These are phyloP conservation scores for Aspergillus coremiiformis DNA, from an alignment of 495 filamentous ascomycete species.

Conservation along the genomic window DNA sequence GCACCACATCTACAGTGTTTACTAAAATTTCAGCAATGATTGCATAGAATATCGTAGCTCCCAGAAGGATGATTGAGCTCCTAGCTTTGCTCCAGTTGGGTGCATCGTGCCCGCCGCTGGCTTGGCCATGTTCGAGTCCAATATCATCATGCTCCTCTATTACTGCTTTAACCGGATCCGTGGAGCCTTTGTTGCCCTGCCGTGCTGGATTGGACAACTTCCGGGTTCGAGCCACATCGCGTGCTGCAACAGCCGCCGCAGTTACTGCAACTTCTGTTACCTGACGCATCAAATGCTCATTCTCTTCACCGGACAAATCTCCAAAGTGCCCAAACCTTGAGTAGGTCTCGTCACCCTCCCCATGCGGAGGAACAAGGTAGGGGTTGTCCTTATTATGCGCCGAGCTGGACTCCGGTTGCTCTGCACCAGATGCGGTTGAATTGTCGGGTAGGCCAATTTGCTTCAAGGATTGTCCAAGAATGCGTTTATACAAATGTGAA, in stretches of 20 bases:
- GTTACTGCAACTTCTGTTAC: slow-evolving; percentile 90
- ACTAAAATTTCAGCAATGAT: slow-evolving; percentile 96
- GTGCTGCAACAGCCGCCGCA: slow-evolving; percentile 78
- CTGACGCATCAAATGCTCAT: slow-evolving; percentile 68
- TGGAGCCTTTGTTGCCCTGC: slow-evolving; percentile 21
- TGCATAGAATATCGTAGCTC: slow-evolving; percentile 87
- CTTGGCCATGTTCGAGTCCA: slow-evolving; percentile 31
- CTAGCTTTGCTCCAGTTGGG: slow-evolving; percentile 95
- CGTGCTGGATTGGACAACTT: slow-evolving; percentile 35
- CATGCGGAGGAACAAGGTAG: slow-evolving; percentile 61
- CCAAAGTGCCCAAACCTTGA: slow-evolving; percentile 39
- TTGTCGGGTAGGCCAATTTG: slow-evolving; percentile 60
- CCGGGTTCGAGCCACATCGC: slow-evolving; percentile 57
- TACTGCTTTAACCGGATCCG: slow-evolving; percentile 21
- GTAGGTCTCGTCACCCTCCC: slow-evolving; percentile 12
- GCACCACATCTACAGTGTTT: slow-evolving; percentile 88
- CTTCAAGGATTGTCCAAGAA: slow-evolving; percentile 79
- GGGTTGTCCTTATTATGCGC: slow-evolving; percentile 32
- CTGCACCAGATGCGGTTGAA: slow-evolving; percentile 39
- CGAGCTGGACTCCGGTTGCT: slow-evolving; percentile 22
- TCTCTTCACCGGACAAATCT: slow-evolving; percentile 65
- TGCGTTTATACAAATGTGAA: slow-evolving; percentile 84
- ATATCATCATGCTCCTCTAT: slow-evolving; percentile 38
- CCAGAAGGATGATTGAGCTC: slow-evolving; percentile 80
- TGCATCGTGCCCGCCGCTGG: slow-evolving; percentile 82